phyloP scores from a whole-genome alignment of 2,329 filamentous ascomycete genomes.

The Neocucurbitaria cava region DNA sequence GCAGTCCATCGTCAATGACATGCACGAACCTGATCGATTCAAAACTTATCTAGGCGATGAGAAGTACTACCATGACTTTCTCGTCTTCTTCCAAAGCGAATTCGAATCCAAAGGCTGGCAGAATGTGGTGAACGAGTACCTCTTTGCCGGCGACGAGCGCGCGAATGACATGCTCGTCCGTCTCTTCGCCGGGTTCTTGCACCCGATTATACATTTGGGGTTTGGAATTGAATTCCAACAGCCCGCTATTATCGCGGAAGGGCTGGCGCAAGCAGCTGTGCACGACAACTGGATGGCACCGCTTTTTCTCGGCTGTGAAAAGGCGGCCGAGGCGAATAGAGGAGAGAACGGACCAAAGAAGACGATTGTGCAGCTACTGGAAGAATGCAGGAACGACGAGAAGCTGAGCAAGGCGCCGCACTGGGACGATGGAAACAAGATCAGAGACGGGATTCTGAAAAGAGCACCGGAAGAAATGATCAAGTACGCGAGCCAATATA shows the following conservation, averaged over 20 bases:
- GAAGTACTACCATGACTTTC: slow-evolving; percentile 73
- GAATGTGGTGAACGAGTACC: slow-evolving; percentile 67
- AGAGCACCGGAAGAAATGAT: slow-evolving; percentile 71
- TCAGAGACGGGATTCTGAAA: slow-evolving; percentile 71
- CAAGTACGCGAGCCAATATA: slow-evolving; percentile 63
- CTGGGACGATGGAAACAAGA: slow-evolving; percentile 66
- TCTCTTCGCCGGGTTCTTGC: slow-evolving; percentile 73
- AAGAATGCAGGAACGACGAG: slow-evolving; percentile 63
- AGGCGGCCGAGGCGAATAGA: slow-evolving; percentile 47
- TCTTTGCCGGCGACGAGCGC: slow-evolving; percentile 71
- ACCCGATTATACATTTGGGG: slow-evolving; percentile 84
- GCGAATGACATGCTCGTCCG: slow-evolving; percentile 74
- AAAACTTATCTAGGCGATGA: slow-evolving; percentile 68
- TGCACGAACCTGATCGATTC: slow-evolving; percentile 65
- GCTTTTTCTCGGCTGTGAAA: slow-evolving; percentile 64
- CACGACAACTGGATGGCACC: slow-evolving; percentile 65
- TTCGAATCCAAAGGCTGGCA: slow-evolving; percentile 71
- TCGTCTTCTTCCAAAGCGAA: slow-evolving; percentile 77
- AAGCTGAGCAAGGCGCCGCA: slow-evolving; percentile 63
- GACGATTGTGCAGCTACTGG: slow-evolving; percentile 66
- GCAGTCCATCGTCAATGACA: slow-evolving; percentile 59
- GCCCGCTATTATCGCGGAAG: slow-evolving; percentile 81
- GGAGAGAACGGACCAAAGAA: slow-evolving; percentile 24
- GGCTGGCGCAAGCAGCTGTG: slow-evolving; percentile 76
- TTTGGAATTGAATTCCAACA: slow-evolving; percentile 85